Evolutionary conservation across 2,329 filamentous ascomycete genomes (phyloP).

Genomic region (Calonectria leucothoes): DNA sequence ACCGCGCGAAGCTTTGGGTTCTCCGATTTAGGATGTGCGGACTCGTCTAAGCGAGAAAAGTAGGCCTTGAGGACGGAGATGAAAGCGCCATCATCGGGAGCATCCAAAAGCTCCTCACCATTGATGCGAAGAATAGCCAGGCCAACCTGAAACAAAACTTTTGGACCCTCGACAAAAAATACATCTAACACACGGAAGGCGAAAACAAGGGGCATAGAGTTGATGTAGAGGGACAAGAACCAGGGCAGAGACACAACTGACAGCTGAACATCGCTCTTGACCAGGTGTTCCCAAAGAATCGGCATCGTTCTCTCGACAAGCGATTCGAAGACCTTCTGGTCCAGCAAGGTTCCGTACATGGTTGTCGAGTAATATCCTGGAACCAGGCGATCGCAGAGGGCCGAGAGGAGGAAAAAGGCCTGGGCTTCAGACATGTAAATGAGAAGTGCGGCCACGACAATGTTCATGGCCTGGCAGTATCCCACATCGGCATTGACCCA

Average conservation of each 20-base stretch:
- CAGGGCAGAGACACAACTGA: constrained; percentile 97
- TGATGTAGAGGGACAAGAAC: constrained; percentile 98
- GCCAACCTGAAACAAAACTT: constrained; percentile 96
- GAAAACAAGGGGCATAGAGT: constrained; percentile 98
- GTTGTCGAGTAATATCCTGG: constrained; percentile 98
- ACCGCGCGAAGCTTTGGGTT: constrained; percentile 95
- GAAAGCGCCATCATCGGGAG: constrained; percentile 93
- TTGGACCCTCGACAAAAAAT: constrained; percentile 97
- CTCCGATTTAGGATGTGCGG: constrained; percentile 93
- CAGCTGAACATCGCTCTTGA: constrained; percentile 95
- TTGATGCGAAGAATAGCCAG: constrained; percentile 98
- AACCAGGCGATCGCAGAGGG: constrained; percentile 90
- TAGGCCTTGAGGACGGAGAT: constrained; percentile 97
- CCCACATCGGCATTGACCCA: constrained; percentile 97
- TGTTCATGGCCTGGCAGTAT: constrained; percentile 99
- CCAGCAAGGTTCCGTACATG: constrained; percentile 97
- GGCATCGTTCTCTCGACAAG: constrained; percentile 99
- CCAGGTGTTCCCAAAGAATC: constrained; percentile 97
- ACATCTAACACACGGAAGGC: constrained; percentile 97
- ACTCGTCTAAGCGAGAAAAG: constrained; percentile 93
- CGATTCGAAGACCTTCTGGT: constrained; percentile 97
- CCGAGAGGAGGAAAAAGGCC: constrained; percentile 92
- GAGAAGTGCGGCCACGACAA: constrained; percentile 95
- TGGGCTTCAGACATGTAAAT: constrained; percentile 99
- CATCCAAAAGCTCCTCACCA: constrained; percentile 93